These are phyloP conservation scores for Punica granatum DNA, from an alignment of 345 rosid species.

Conservation along the genomic window DNA sequence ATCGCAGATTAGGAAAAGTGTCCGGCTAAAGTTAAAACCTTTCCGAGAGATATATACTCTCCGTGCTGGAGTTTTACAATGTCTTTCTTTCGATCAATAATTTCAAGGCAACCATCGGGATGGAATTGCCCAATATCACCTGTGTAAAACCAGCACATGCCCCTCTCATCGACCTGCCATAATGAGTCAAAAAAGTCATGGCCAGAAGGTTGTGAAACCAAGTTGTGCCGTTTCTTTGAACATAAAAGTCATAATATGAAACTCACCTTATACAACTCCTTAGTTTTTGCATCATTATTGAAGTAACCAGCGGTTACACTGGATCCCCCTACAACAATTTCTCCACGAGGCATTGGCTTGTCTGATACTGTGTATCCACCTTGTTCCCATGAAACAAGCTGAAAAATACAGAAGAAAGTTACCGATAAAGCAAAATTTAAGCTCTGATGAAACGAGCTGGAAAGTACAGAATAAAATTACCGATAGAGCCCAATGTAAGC, in stretches of 20 bases:
- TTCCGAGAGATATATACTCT: conserved; percentile 83
- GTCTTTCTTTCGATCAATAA: conserved; percentile 90
- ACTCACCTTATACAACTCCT: conserved; percentile 74
- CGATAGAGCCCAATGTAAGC: neutral
- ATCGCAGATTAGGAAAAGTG: neutral
- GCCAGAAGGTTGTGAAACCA: neutral
- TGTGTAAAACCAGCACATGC: conserved; percentile 75
- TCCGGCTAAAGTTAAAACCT: conserved; percentile 31
- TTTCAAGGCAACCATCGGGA: conserved; percentile 87
- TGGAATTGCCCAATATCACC: conserved; percentile 87
- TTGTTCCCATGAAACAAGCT: conserved; percentile 93
- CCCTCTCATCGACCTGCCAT: conserved; percentile 72
- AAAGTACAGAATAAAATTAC: neutral
- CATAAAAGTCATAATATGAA: neutral
- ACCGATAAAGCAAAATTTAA: neutral
- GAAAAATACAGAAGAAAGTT: conserved; percentile 2
- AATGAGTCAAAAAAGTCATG: neutral
- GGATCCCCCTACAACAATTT: conserved; percentile 74
- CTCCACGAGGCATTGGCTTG: conserved; percentile 93
- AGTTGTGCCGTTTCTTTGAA: neutral
- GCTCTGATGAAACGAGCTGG: conserved; percentile 85
- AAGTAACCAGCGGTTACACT: conserved; percentile 79
- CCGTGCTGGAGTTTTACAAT: conserved; percentile 95
- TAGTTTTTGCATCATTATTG: conserved; percentile 62
- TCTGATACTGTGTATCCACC: conserved; percentile 67